Conservation (phyloP, 768 basidiomycete genomes). For the Mycena polygramma region DNA sequence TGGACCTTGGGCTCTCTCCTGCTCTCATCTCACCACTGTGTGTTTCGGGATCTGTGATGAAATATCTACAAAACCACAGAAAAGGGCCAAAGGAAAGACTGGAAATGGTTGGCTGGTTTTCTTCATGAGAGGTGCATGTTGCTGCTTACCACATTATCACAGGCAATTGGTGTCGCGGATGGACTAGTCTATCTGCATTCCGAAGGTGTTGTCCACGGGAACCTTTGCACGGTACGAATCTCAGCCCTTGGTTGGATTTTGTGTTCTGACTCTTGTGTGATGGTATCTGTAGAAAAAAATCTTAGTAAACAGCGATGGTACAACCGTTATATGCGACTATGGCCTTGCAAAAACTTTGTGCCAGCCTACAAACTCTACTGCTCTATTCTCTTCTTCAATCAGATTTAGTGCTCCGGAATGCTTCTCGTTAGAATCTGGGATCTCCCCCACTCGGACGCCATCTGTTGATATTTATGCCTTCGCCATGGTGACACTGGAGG, state of each 20-base stretch:
- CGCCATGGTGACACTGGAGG: slow-evolving; percentile 35
- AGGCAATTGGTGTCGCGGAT: too few relatives aligned
- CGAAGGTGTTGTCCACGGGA: too few relatives aligned
- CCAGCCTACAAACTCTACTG: slow-evolving; percentile 11
- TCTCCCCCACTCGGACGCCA: slow-evolving; percentile 1
- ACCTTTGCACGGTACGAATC: slow-evolving; percentile 36
- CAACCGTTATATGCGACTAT: slow-evolving; percentile 31
- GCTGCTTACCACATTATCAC: too few relatives aligned
- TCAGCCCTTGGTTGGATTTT: background rate
- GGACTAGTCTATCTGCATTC: slow-evolving; percentile 37
- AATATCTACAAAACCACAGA: too few relatives aligned
- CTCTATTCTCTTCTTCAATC: slow-evolving; percentile 19
- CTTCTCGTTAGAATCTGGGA: slow-evolving; percentile 16
- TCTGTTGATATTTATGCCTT: slow-evolving; percentile 35
- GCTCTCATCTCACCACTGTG: slow-evolving; percentile 35
- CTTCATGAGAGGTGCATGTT: too few relatives aligned
- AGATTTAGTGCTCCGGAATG: slow-evolving; percentile 29
- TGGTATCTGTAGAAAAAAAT: slow-evolving; percentile 29
- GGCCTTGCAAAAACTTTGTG: slow-evolving; percentile 13
- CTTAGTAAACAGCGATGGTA: background rate
- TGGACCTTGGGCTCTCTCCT: slow-evolving; percentile 30
- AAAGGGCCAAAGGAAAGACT: too few relatives aligned
- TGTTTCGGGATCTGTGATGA: slow-evolving; percentile 22
- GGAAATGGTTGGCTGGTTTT: too few relatives aligned
- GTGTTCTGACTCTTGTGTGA: background rate